Evolutionary conservation across 495 filamentous ascomycete species (phyloP).

Genomic region (Parathielavia hyrcaniae): DNA sequence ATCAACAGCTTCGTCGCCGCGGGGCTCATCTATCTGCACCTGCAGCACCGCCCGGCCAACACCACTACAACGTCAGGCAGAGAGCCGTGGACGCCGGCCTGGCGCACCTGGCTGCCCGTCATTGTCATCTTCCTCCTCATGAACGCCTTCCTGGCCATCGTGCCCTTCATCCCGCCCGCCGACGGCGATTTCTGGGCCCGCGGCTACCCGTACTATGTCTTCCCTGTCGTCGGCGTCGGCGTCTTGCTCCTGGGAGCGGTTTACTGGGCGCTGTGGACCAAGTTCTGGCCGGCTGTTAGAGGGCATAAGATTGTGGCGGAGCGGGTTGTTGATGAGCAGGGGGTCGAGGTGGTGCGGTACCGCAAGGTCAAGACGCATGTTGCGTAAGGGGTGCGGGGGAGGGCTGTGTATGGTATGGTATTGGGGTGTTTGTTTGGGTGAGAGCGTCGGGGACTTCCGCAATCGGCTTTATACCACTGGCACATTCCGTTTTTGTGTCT

Average conservation of each 20-base stretch:
- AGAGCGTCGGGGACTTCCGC: too few relatives aligned
- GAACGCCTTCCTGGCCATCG: constrained; percentile 46
- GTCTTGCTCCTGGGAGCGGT: constrained; percentile 43
- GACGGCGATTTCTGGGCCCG: constrained; percentile 45
- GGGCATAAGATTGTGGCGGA: constrained; percentile 45
- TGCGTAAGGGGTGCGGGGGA: neutral
- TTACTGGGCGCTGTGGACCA: constrained; percentile 50
- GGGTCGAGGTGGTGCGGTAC: constrained; percentile 42
- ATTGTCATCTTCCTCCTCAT: constrained; percentile 43
- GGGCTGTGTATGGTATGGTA: too few relatives aligned
- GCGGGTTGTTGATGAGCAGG: constrained; percentile 39
- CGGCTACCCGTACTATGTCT: constrained; percentile 47
- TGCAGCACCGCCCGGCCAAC: too few relatives aligned
- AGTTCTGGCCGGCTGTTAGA: constrained; percentile 43
- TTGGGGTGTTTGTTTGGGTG: neutral
- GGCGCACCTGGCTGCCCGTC: constrained; percentile 43
- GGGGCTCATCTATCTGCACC: constrained; percentile 44
- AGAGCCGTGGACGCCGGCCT: constrained; percentile 41
- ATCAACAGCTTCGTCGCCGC: constrained; percentile 53
- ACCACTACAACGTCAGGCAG: too few relatives aligned
- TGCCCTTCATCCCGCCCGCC: constrained; percentile 46
- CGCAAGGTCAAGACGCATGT: constrained; percentile 26
- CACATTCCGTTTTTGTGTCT: too few relatives aligned
- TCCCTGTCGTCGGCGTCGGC: constrained; percentile 47
- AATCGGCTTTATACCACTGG: too few relatives aligned